Conservation (phyloP, 2,329 filamentous ascomycete species). For the Tricladium varicosporioides region DNA sequence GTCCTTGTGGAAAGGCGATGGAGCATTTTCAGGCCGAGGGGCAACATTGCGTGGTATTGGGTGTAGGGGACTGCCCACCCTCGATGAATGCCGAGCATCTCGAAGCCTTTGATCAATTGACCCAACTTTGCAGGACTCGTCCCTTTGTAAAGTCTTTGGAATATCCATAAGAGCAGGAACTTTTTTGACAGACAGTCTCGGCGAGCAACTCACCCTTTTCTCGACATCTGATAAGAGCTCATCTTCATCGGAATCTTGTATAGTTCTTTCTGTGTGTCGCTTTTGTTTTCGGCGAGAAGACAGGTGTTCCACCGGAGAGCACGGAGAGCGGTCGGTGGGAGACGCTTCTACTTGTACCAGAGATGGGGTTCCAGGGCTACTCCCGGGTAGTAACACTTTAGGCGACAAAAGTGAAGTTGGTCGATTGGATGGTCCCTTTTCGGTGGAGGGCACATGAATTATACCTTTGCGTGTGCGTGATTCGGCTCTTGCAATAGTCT, state of each 20-base stretch:
- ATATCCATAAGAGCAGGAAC: constrained; percentile 12
- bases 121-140: constrained; percentile 14
- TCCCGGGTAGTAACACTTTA: too few relatives aligned
- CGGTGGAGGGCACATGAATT: constrained; percentile 24
- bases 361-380: background rate
- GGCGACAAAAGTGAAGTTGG: background rate
- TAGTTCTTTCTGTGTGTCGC: constrained; percentile 12
- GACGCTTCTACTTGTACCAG: constrained; percentile 28
- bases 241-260: constrained; percentile 35
- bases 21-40: constrained; percentile 20
- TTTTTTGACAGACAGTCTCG: constrained; percentile 16
- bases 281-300: constrained; percentile 16
- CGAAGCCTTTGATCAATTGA: constrained; percentile 2
- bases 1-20: constrained; percentile 25
- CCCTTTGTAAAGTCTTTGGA: constrained; percentile 8
- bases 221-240: constrained; percentile 23
- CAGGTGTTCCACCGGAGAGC: background rate
- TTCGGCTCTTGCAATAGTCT: constrained; percentile 27
- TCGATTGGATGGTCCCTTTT: constrained; percentile 5
- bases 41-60: constrained; percentile 28
- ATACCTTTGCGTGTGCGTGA: constrained; percentile 27
- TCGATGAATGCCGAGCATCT: constrained; percentile 11
- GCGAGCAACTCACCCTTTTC: constrained; percentile 16
- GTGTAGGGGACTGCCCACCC: constrained; percentile 26
- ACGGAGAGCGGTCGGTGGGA: constrained; percentile 15